Evolutionary conservation across 2,329 filamentous ascomycete genomes (phyloP).

Genomic region (Paracorniculantispora psalliotae): DNA sequence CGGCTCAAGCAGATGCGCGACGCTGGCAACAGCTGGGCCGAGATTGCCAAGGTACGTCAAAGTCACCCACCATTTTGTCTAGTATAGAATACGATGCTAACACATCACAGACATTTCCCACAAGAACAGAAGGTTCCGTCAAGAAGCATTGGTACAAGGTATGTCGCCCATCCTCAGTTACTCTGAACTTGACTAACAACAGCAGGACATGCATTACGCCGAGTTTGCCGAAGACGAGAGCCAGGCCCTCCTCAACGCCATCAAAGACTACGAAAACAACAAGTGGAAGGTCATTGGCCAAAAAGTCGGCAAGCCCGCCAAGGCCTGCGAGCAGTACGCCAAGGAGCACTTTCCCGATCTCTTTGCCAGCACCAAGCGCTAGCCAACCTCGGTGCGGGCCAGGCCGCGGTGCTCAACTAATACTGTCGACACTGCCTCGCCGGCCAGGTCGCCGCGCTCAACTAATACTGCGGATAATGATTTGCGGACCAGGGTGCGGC

Average conservation of each 20-base stretch:
- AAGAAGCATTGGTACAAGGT: constrained; percentile 99
- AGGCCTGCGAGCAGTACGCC: constrained; percentile 78
- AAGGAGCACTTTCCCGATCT: constrained; percentile 81
- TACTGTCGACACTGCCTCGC: too few relatives aligned
- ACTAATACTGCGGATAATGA: too few relatives aligned
- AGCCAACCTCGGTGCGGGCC: too few relatives aligned
- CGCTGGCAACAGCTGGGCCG: constrained; percentile 89
- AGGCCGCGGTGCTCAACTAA: too few relatives aligned
- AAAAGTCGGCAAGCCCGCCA: constrained; percentile 96
- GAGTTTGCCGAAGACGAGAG: constrained; percentile 97
- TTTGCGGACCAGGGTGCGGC: too few relatives aligned
- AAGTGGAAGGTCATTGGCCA: constrained; percentile 98
- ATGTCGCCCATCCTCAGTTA: background rate
- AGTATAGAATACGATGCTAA: background rate
- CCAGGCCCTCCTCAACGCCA: constrained; percentile 78
- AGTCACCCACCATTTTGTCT: too few relatives aligned
- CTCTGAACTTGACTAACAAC: background rate
- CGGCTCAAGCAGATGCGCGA: constrained; percentile 92
- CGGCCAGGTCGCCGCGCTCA: too few relatives aligned
- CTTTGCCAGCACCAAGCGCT: constrained; percentile 33
- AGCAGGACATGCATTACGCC: constrained; percentile 95
- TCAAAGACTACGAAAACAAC: constrained; percentile 97
- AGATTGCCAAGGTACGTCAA: constrained; percentile 93
- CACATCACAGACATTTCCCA: constrained; percentile 71
- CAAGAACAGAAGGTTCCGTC: constrained; percentile 90